Percentiles rank a stretch among this genome's conserved stretches.
These are phyloP conservation scores for Phytophthora palmivora DNA, from an alignment of 352 stramenopile species.

Conservation along the genomic window DNA sequence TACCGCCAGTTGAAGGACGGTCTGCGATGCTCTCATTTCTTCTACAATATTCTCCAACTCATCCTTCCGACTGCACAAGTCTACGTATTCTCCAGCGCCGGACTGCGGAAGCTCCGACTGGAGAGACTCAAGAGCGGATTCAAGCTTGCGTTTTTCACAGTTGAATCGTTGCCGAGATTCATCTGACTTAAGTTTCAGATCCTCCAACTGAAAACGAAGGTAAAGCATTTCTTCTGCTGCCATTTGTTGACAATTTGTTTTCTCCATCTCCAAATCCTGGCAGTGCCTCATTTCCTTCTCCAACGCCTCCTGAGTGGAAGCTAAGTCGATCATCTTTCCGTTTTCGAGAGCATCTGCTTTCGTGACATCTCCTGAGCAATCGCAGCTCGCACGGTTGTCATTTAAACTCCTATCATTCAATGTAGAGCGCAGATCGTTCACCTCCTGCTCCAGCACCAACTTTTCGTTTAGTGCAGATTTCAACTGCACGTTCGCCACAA, in stretches of 20 bases:
- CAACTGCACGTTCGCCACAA: conserved; percentile 27
- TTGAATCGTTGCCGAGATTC: conserved; percentile 18
- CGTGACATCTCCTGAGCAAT: conserved; percentile 18
- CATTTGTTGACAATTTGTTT: conserved; percentile 32
- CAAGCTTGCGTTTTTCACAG: conserved; percentile 33
- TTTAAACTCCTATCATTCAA: conserved; percentile 3
- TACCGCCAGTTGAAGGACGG: conserved; percentile 26
- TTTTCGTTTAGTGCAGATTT: conserved; percentile 46
- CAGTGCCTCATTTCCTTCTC: conserved; percentile 26
- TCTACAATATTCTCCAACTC: conserved; percentile 21
- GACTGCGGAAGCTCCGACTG: conserved; percentile 1
- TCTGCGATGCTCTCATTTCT: conserved; percentile 26
- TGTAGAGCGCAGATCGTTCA: conserved; percentile 44
- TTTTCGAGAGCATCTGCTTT: conserved; percentile 8
- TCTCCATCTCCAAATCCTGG: conserved; percentile 30
- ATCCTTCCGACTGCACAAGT: conserved; percentile 11
- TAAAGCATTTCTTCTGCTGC: conserved; percentile 42
- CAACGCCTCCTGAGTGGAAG: conserved; percentile 24
- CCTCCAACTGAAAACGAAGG: conserved; percentile 36
- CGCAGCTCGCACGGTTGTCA: background rate
- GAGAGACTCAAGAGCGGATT: conserved; percentile 29
- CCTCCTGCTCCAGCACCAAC: conserved; percentile 47
- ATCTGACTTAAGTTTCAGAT: conserved; percentile 24
- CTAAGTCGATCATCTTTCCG: conserved; percentile 30
- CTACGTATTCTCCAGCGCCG: conserved; percentile 5